Percentiles rank a stretch among this genome's conserved stretches.
Conservation (phyloP, 805 yeast species). For the Lipomyces chichibuensis region DNA sequence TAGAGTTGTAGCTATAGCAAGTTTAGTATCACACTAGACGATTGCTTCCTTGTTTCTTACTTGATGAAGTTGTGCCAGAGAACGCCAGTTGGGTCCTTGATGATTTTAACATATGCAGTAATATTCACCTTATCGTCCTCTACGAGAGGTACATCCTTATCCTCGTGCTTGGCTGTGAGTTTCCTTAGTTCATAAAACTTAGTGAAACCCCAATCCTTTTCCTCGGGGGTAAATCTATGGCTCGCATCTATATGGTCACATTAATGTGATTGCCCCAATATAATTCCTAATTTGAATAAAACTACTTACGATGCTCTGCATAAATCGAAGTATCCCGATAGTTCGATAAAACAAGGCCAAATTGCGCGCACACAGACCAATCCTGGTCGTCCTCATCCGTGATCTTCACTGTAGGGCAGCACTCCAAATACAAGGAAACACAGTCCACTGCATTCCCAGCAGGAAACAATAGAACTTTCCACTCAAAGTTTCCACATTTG, state of each 20-base stretch:
- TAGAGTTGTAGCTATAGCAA: conserved; percentile 65
- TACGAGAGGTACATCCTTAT: conserved; percentile 49
- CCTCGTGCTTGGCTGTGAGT: conserved; percentile 42
- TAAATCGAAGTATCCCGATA: conserved; percentile 69
- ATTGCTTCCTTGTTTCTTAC: conserved; percentile 34
- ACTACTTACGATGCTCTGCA: conserved; percentile 50
- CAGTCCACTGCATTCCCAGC: conserved; percentile 52
- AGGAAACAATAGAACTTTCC: conserved; percentile 73
- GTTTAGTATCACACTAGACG: not conserved
- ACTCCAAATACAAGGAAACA: conserved; percentile 79
- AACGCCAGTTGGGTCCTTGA: conserved; percentile 91
- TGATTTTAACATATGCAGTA: conserved; percentile 73
- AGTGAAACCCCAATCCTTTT: conserved; percentile 96
- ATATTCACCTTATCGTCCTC: conserved; percentile 64
- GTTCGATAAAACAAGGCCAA: conserved; percentile 81
- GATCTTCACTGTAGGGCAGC: conserved; percentile 53
- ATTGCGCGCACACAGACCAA: conserved; percentile 92
- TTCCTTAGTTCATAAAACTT: conserved; percentile 64
- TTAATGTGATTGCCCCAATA: not conserved
- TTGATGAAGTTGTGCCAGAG: conserved; percentile 86
- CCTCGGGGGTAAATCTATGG: conserved; percentile 75
- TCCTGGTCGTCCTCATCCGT: conserved; percentile 41
- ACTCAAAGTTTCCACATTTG: conserved; percentile 41
- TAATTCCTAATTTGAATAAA: not conserved
- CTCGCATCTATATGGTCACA: conserved; percentile 51